A percentile compares a stretch with the other conserved stretches of the same genome.
These are phyloP conservation scores for Crepidotus variabilis DNA, from an alignment of 768 basidiomycete species.

Conservation along the genomic window DNA sequence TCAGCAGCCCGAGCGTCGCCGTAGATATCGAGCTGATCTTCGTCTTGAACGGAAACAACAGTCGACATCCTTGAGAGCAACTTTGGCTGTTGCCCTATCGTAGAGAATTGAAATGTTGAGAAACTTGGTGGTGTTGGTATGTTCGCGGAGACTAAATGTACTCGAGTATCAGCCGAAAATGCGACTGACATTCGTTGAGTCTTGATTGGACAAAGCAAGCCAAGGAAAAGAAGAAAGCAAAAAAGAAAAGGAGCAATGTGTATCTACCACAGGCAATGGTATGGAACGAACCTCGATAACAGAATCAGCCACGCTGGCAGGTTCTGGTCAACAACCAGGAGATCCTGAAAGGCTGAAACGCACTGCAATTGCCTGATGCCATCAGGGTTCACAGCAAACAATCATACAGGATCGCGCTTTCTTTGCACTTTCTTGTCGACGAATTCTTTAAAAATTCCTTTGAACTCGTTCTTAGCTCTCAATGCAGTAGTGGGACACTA, in stretches of 20 bases:
- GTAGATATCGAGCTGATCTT: slow-evolving; percentile 15
- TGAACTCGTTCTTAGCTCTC: no score
- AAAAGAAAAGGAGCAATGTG: not conserved
- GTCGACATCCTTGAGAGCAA: slow-evolving; percentile 49
- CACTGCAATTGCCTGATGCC: no score
- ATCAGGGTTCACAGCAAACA: no score
- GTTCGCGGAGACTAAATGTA: not conserved
- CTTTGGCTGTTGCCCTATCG: slow-evolving; percentile 51
- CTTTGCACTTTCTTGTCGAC: no score
- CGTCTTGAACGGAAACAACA: slow-evolving; percentile 18
- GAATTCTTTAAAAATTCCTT: no score
- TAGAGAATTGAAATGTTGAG: slow-evolving; percentile 43
- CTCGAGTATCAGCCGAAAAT: not conserved
- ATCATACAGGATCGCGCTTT: no score
- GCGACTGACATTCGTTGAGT: not conserved
- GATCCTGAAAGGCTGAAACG: no score
- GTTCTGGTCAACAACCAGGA: not conserved
- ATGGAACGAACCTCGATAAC: not conserved
- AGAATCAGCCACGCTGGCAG: not conserved
- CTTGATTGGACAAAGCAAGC: not conserved
- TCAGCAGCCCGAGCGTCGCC: slow-evolving; percentile 14
- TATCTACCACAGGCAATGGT: not conserved
- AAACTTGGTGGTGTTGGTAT: slow-evolving; percentile 34
- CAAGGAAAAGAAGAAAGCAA: not conserved
- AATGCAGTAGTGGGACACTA: no score